Percentiles rank a stretch among this genome's conserved stretches.
Evolutionary conservation across 768 basidiomycete species (phyloP).

Genomic region (Trametes cingulata): DNA sequence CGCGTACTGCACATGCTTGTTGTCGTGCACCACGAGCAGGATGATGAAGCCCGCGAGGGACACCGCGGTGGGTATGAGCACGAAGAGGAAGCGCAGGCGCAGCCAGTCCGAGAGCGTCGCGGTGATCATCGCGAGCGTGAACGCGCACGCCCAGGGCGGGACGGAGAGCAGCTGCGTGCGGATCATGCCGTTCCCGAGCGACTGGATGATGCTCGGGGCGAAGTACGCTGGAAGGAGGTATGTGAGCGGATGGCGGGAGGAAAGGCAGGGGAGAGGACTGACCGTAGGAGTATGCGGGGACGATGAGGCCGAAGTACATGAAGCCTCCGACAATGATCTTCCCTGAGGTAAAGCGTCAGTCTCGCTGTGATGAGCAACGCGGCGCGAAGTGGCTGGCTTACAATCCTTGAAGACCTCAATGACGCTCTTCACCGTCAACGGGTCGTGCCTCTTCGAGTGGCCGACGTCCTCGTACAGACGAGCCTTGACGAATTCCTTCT

Average conservation of each 20-base stretch:
- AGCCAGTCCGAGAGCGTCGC: constrained; percentile 26
- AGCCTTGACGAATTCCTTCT: constrained; percentile 33
- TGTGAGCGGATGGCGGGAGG: not conserved
- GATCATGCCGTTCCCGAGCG: constrained; percentile 28
- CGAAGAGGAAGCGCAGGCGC: constrained; percentile 26
- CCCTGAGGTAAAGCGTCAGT: constrained; percentile 12
- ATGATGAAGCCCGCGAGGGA: constrained; percentile 26
- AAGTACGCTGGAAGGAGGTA: constrained; percentile 22
- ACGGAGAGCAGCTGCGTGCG: constrained; percentile 33
- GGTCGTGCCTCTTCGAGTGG: constrained; percentile 27
- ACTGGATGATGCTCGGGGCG: constrained; percentile 26
- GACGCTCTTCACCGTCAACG: constrained; percentile 24
- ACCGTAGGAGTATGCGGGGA: constrained; percentile 33
- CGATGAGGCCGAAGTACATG: constrained; percentile 35
- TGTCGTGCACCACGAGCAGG: constrained; percentile 26
- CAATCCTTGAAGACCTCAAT: constrained; percentile 31
- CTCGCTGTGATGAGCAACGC: not conserved
- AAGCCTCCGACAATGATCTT: constrained; percentile 33
- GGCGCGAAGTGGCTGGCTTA: constrained; percentile 3
- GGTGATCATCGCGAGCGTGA: constrained; percentile 27
- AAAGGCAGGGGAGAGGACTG: not conserved
- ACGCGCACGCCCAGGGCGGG: constrained; percentile 32
- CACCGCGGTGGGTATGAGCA: constrained; percentile 21
- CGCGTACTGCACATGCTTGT: constrained; percentile 24
- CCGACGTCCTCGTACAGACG: constrained; percentile 33